Percentiles rank a stretch among this genome's conserved stretches.
Conservation (phyloP, 148 eudicot genomes). For the Camellia lanceoleosa region DNA sequence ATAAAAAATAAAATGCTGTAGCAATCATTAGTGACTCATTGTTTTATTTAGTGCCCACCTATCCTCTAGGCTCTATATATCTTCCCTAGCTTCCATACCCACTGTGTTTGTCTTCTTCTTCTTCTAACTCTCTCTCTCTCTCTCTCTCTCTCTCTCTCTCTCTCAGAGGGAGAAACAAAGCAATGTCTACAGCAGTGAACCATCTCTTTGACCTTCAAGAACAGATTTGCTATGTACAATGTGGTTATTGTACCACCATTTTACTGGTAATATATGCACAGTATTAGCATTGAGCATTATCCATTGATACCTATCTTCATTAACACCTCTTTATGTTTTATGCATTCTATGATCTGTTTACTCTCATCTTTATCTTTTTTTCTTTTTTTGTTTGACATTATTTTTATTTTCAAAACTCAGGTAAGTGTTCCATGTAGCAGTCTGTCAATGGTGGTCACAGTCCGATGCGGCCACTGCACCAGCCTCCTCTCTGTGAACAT, state of each 20-base stretch:
- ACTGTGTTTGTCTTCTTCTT: background rate
- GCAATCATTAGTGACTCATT: background rate
- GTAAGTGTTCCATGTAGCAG: constrained; percentile 78
- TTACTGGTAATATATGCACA: constrained; percentile 48
- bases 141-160: constrained; percentile 11
- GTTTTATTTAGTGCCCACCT: background rate
- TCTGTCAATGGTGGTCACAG: constrained; percentile 79
- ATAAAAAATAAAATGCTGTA: too few relatives aligned
- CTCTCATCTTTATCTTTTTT: background rate
- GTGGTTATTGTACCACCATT: constrained; percentile 77
- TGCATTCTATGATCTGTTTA: background rate
- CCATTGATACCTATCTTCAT: background rate
- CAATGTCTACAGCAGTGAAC: constrained; percentile 34
- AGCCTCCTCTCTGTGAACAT: constrained; percentile 80
- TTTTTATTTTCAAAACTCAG: constrained; percentile 30
- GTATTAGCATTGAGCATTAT: too few relatives aligned
- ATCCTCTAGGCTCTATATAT: background rate
- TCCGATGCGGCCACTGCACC: constrained; percentile 81
- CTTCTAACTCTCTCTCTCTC: background rate
- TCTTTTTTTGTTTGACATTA: background rate
- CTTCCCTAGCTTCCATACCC: background rate
- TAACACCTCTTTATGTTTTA: background rate
- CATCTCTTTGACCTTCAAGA: constrained; percentile 53
- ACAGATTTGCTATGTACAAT: constrained; percentile 86
- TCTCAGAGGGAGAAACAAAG: background rate